Base-by-base conservation (phyloP, 345 rosid species). In the Brassica incana region DNA sequence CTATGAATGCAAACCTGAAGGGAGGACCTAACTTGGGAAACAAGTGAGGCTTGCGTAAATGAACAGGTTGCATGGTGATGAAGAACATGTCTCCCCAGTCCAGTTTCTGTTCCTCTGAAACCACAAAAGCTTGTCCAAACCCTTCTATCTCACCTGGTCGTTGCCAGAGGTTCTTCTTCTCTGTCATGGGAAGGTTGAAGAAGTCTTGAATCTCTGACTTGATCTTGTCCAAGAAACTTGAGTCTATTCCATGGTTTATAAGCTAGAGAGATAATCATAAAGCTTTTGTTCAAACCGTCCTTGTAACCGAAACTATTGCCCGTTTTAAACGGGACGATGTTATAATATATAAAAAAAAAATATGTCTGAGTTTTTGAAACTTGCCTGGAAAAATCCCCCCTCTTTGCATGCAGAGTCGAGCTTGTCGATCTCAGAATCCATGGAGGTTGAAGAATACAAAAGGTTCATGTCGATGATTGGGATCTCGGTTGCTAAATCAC, bases 351-450 rank as follows among this genome's bases (percentile, higher is more conserved):
- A 8, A 8, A 9, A 23, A 4, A 4, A 18, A 23, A 29, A 29
- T 1, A 29, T 35, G 8, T 35, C 40, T 54, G 50, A 61, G 64
- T 23, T 60, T 0, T 9, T 33, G 8, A 61, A 32, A 23, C 62
- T 43, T 77, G 48, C 74, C 48, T 68, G 69, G 23, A 77, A 77
- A 54, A 92, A 89, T 18, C 90, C 95, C 92, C 91, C 86, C 2
- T 85, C 80, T 79, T 69, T 85, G 79, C 94, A 88, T 18, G 94
- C 89, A 4, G 12, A 65, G 66, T 88, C 87, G 18, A 87, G 86
- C 30, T 84, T 84, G 12, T 74, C 65, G 25, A 81, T 59, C 60
- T 78, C 81, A n/a, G 81, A 67, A 5, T 74, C 72, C 65, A 73
- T 45, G 30, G 68, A 27, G 23, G 50, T 64, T 25, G 56, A 3